Evolutionary conservation across 2,329 filamentous ascomycete genomes (phyloP).

Genomic region (Aquanectria penicillioides): DNA sequence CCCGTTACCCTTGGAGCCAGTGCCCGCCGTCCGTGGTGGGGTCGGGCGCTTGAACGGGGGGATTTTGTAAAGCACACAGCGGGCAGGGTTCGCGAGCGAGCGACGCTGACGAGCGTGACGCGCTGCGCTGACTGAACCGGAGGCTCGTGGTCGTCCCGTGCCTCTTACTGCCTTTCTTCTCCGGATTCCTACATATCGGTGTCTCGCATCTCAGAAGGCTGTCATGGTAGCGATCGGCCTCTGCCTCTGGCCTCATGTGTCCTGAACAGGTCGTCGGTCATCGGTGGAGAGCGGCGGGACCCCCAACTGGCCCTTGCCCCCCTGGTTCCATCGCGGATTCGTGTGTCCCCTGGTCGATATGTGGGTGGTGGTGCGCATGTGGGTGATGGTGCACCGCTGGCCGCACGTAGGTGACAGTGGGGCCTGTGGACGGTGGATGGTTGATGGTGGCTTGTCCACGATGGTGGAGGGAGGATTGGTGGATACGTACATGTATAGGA

Average conservation of each 20-base stretch:
- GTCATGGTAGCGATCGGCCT: no score
- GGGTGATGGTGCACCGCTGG: slow-evolving; percentile 19
- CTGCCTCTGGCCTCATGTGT: not conserved
- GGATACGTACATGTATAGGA: slow-evolving; percentile 34
- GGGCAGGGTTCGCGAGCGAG: no score
- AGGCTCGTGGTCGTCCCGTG: not conserved
- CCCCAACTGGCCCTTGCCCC: slow-evolving; percentile 14
- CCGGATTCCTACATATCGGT: not conserved
- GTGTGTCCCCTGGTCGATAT: slow-evolving; percentile 35
- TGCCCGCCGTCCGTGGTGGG: slow-evolving; percentile 14
- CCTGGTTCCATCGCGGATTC: slow-evolving; percentile 21
- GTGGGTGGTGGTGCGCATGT: slow-evolving; percentile 32
- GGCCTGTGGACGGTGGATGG: slow-evolving; percentile 33
- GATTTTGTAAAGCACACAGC: not conserved
- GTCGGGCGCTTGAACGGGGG: slow-evolving; percentile 16
- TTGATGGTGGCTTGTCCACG: slow-evolving; percentile 32
- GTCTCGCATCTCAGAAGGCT: no score
- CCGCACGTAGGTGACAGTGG: slow-evolving; percentile 28
- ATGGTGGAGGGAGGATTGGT: slow-evolving; percentile 31
- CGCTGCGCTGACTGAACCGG: no score
- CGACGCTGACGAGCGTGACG: no score
- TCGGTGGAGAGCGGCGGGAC: slow-evolving; percentile 15
- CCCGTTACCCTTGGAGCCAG: slow-evolving; percentile 6
- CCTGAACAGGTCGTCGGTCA: slow-evolving; percentile 10
- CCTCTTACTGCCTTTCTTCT: not conserved